Evolutionary conservation across 495 filamentous ascomycete genomes (phyloP), one percentile per base, ranked within the genome.

Genomic region (Penicillium diatomitis): DNA sequence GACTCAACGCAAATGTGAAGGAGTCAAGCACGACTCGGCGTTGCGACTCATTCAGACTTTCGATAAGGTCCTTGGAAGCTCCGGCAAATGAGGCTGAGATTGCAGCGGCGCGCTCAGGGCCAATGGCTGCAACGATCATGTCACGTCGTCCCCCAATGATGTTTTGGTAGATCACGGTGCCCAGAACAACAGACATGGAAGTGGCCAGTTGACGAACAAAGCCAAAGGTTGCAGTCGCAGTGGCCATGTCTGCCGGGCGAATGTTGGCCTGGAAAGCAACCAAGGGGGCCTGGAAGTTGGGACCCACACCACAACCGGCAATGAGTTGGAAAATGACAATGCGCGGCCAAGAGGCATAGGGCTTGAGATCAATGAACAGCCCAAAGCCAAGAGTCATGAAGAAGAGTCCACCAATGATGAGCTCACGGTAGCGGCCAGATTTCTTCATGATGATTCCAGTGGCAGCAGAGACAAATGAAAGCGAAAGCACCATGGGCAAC

Each of bases 391-490:
- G 55, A 4, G 71, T 68, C 49, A 79, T 67, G 33, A 82, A 55
- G 33, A 65, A 51, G 27, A 82, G 60, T 10, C 79, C 80, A 11
- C 54, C 56, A 34, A 67, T 51, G 48, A 85, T 79, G 27, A 74
- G 47, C 31, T 71, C 71, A 31, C 72, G 68, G 59, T 70, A 74
- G 50, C 62, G 67, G 48, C 72, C 75, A 37, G 86, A 87, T 62
- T 86, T 88, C 44, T 79, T 78, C 63, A 94, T 91, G 57, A 82
- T 67, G 47, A 86, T 56, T 32, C 89, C 90, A 0, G 79, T 82
- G 2, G 52, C 53, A 6, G 74, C 79, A n/a, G 85, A 86, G 20
- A 72, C 57, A 53, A 87, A 35, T 20, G 86, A 86, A 9, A 94
- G 75, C 1, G 80, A 71, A 44, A 94, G 57, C 10, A 83, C 85